These are phyloP conservation scores for Porphyrellus sp. DNA, from an alignment of 1,284 basidiomycete genomes.

Conservation along the genomic window DNA sequence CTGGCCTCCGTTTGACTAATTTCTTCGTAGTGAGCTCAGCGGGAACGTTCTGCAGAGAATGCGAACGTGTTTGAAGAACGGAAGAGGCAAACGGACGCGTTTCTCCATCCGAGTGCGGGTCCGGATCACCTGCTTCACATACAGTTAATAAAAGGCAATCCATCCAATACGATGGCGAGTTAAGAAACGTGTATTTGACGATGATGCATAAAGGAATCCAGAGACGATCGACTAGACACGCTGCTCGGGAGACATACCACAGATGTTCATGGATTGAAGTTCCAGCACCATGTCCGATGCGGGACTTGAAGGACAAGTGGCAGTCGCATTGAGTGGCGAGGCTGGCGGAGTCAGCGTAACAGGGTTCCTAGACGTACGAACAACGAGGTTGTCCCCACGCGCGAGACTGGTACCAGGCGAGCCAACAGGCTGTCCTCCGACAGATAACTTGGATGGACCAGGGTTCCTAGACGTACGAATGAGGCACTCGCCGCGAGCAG, in stretches of 20 bases:
- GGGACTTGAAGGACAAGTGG: constrained; percentile 17
- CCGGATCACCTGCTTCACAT: constrained; percentile 11
- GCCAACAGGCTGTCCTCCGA: not conserved
- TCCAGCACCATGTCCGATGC: constrained; percentile 19
- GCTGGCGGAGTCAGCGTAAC: not conserved
- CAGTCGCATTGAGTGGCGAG: not conserved
- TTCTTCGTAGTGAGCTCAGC: constrained; percentile 10
- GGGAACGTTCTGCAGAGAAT: constrained; percentile 12
- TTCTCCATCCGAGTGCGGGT: constrained; percentile 12
- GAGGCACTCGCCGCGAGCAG: constrained; percentile 7
- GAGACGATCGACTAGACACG: not conserved
- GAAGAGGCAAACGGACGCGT: not conserved
- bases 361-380: not conserved
- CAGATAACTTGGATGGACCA: constrained; percentile 6
- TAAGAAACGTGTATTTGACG: not conserved
- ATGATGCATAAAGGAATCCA: not conserved
- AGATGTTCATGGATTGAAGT: constrained; percentile 26
- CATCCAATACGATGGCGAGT: not conserved
- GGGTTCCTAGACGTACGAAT: not conserved
- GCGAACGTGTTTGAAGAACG: constrained; percentile 9
- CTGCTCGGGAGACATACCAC: constrained; percentile 24
- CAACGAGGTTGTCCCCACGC: constrained; percentile 1
- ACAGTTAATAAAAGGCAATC: constrained; percentile 12
- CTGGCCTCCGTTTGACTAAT: not conserved
- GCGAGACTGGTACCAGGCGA: constrained; percentile 21